Base-by-base conservation (phyloP, 2,329 filamentous ascomycete species). In the Aspergillus aculeatus region DNA sequence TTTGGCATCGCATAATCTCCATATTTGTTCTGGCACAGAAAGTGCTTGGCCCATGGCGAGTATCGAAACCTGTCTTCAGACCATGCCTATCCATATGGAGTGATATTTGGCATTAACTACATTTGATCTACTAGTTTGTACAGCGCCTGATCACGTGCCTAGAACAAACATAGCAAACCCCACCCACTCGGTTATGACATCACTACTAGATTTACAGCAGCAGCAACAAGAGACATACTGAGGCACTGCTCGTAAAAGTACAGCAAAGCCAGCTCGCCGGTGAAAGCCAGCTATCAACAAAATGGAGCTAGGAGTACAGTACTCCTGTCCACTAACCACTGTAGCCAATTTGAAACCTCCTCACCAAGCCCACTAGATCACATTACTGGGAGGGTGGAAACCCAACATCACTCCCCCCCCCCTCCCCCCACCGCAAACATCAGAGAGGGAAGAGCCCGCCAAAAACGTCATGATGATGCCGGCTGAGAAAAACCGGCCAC, bases 391-490 rank as follows among this genome's bases (percentile, higher is more conserved):
- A 44, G 38, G 38, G 38, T 35, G 32, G 53, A 49, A 48, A 59
- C 21, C n/a, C 35, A 51, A 51, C 23, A 5, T 35, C 3, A 1
- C 3, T 4, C 23, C 23, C 1, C 4, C 32, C 32, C 3, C 23
- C 23, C 23, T 4, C 4, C 32, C 32, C 55, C 47, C 41, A 26
- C 38, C 6, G 38, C 38, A 44, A 19, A 44, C 38, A 44, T 19
- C 38, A 44, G 38, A 44, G 14, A 29, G 26, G 23, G 26, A 29
- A 29, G 38, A 35, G 50, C n/a, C 4, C 50, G 26, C 26, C 47
- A 29, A 29, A 49, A 62, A 59, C 60, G 54, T 59, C 57, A 62
- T 59, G 5, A 57, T 59, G 53, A 62, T 60, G 57, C n/a, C 52
- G 47, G 26, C 14, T 16, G 38, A 19, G n/a, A 12, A 35, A 35